Evolutionary conservation across 495 filamentous ascomycete genomes (phyloP).

Genomic region (Astrothelium macrocarpum): DNA sequence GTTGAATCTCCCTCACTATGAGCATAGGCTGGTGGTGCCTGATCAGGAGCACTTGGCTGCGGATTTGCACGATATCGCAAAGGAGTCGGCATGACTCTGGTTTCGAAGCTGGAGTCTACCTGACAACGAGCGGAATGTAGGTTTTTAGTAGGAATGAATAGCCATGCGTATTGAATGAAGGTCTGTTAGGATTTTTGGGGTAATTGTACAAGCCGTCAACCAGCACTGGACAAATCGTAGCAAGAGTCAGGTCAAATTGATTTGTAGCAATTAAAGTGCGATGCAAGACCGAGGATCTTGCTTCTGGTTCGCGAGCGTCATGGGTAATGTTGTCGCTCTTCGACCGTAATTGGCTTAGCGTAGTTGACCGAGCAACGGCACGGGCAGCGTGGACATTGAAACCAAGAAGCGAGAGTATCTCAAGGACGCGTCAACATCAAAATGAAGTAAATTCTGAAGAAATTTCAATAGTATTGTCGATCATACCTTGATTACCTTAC

Average conservation of each 20-base stretch:
- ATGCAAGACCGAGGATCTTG: neutral
- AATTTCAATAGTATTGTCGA: no score
- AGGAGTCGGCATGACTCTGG: slow-evolving; percentile 6
- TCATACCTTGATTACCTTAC: no score
- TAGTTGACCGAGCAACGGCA: neutral
- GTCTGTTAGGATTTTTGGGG: neutral
- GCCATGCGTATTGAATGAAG: neutral
- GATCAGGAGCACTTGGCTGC: slow-evolving; percentile 16
- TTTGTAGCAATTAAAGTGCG: neutral
- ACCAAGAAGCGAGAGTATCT: neutral
- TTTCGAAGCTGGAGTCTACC: slow-evolving; percentile 4
- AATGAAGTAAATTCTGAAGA: neutral
- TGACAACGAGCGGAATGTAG: slow-evolving; percentile 20
- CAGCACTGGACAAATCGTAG: neutral
- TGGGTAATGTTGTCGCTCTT: neutral
- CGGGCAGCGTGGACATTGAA: neutral
- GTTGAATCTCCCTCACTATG: slow-evolving; percentile 21
- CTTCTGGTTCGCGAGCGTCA: neutral
- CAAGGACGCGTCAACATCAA: neutral
- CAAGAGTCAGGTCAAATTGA: neutral
- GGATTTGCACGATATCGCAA: slow-evolving; percentile 4
- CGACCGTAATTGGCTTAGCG: neutral
- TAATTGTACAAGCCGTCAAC: neutral
- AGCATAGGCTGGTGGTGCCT: slow-evolving; percentile 16
- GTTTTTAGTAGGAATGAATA: neutral